These are phyloP conservation scores for Hyphodiscus sp. DNA, from an alignment of 2,329 filamentous ascomycete species.

Conservation along the genomic window DNA sequence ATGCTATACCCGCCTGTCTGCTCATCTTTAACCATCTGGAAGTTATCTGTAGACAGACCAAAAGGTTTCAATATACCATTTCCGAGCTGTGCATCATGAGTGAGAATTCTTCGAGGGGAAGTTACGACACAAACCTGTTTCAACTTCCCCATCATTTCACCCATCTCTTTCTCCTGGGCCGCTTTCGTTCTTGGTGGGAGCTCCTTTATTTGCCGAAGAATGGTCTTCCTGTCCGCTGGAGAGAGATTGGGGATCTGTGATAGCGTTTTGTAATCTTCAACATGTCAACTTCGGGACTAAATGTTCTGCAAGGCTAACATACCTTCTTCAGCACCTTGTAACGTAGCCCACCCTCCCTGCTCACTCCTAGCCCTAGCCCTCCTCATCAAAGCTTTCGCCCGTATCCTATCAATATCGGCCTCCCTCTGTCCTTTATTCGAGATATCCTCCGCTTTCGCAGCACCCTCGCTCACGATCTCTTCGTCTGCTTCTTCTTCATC, in stretches of 20 bases:
- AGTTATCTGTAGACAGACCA: conserved; percentile 88
- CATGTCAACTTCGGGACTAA: conserved; percentile 1
- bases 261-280: conserved; percentile 65
- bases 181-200: conserved; percentile 65
- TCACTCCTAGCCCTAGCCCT: conserved; percentile 46
- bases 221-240: conserved; percentile 58
- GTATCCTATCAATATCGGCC: conserved; percentile 68
- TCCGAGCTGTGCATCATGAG: conserved; percentile 51
- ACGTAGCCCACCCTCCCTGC: conserved; percentile 69
- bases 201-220: conserved; percentile 56
- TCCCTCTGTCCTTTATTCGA: conserved; percentile 32
- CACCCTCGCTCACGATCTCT: conserved; percentile 54
- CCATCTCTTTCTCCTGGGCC: conserved; percentile 82
- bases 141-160: conserved; percentile 96
- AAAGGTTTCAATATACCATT: conserved; percentile 92
- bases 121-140: conserved; percentile 55
- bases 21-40: conserved; percentile 88
- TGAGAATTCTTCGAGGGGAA: not conserved
- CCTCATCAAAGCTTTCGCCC: conserved; percentile 70
- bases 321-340: conserved; percentile 65
- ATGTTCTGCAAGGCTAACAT: not conserved
- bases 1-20: conserved; percentile 88
- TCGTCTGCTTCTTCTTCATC: conserved; percentile 45
- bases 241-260: conserved; percentile 54
- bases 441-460: conserved; percentile 39